Percentiles rank a stretch among this genome's conserved stretches.
Evolutionary conservation across 768 basidiomycete genomes (phyloP).

Genomic region (Trametes cinnabarina): DNA sequence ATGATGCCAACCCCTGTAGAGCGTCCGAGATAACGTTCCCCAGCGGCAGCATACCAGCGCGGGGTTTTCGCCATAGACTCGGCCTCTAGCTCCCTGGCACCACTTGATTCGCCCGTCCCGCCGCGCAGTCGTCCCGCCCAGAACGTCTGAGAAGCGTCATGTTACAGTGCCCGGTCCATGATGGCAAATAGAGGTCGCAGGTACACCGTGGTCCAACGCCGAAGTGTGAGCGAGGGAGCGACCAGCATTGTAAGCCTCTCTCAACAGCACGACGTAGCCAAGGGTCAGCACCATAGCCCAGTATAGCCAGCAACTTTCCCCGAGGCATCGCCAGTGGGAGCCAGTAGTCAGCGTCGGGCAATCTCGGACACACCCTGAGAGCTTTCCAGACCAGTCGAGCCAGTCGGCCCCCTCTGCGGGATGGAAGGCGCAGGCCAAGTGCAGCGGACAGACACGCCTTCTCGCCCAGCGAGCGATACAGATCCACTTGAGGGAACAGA

Average conservation of each 20-base stretch:
- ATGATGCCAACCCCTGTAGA: constrained; percentile 12
- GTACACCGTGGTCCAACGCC: background rate
- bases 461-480: background rate
- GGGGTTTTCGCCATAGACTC: constrained; percentile 23
- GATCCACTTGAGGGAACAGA: background rate
- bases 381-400: constrained; percentile 15
- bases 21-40: constrained; percentile 21
- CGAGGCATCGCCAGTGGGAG: constrained; percentile 1
- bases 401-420: background rate
- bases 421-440: background rate
- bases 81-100: constrained; percentile 6
- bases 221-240: constrained; percentile 1
- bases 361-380: constrained; percentile 11
- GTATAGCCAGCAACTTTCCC: background rate
- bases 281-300: background rate
- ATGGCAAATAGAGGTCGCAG: background rate
- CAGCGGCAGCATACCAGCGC: background rate
- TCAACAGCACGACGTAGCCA: background rate
- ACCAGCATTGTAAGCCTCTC: background rate
- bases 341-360: constrained; percentile 5
- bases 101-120: constrained; percentile 8
- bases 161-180: background rate
- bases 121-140: background rate
- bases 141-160: constrained; percentile 11
- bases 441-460: constrained; percentile 1